These are phyloP conservation scores for Wallacemonas sp. DNA, from an alignment of 208 protist genomes.

Conservation along the genomic window DNA sequence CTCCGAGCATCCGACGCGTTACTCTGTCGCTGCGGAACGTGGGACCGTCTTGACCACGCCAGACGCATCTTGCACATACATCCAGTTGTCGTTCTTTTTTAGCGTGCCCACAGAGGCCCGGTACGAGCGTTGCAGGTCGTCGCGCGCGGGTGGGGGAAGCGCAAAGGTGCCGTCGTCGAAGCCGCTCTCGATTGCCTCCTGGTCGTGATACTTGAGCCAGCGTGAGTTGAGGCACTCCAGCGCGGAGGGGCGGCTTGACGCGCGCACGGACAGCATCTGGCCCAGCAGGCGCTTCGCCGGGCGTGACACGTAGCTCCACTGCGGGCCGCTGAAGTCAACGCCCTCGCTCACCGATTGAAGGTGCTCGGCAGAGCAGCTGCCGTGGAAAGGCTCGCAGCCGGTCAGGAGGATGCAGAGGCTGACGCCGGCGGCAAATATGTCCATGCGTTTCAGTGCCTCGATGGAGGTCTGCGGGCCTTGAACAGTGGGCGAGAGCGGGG, in stretches of 20 bases:
- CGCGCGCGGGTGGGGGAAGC: conserved; percentile 21
- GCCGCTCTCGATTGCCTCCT: conserved; percentile 13
- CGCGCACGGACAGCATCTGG: conserved; percentile 40
- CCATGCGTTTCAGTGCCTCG: conserved; percentile 54
- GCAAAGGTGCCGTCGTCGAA: conserved; percentile 16
- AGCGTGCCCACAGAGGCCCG: conserved; percentile 36
- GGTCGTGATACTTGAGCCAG: conserved; percentile 35
- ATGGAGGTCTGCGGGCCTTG: conserved; percentile 34
- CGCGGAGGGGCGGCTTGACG: conserved; percentile 41
- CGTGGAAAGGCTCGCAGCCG: conserved; percentile 58
- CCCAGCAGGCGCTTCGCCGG: conserved; percentile 42
- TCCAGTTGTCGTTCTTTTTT: conserved; percentile 44
- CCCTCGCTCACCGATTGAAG: conserved; percentile 43
- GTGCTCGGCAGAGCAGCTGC: conserved; percentile 40
- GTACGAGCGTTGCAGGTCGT: conserved; percentile 27
- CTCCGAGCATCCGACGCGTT: conserved; percentile 1
- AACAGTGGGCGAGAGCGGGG: conserved; percentile 12
- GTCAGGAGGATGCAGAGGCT: conserved; percentile 60
- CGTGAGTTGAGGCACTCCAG: conserved; percentile 48
- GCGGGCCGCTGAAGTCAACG: conserved; percentile 37
- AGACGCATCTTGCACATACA: conserved; percentile 38
- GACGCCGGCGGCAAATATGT: conserved; percentile 66
- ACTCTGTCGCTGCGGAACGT: conserved; percentile 25
- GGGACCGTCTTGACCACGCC: conserved; percentile 38
- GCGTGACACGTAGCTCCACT: conserved; percentile 54